Conservation (phyloP, 2,329 filamentous ascomycete species). For the Aspergillus latus region DNA sequence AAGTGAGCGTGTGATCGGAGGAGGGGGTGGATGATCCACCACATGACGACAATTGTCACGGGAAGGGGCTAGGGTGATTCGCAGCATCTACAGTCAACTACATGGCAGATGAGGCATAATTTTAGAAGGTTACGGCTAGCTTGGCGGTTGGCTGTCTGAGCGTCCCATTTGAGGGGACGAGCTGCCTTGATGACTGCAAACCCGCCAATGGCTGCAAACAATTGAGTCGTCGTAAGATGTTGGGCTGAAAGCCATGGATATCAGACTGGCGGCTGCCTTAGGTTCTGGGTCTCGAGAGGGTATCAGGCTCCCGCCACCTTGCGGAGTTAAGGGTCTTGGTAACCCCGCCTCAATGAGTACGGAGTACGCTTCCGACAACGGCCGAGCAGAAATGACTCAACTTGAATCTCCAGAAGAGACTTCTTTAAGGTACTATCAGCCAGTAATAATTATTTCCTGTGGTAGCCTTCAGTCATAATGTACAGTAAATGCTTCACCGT, state of each 20-base stretch:
- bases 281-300: not conserved
- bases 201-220: constrained; percentile 17
- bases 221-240: constrained; percentile 10
- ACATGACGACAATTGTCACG: constrained; percentile 24
- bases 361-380: no score
- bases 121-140: constrained; percentile 8
- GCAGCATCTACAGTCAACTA: not conserved
- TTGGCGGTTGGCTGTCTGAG: constrained; percentile 8
- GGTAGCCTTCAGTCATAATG: no score
- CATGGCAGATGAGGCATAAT: constrained; percentile 7
- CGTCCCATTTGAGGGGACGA: constrained; percentile 5
- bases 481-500: no score
- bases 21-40: constrained; percentile 14
- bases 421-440: no score
- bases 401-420: no score
- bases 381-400: no score
- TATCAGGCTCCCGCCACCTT: not conserved
- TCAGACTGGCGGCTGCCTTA: not conserved
- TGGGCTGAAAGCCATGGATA: constrained; percentile 18
- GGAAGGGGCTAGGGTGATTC: constrained; percentile 16
- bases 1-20: constrained; percentile 12
- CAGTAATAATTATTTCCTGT: no score
- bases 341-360: no score
- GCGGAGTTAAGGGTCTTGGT: not conserved
- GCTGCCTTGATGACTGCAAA: constrained; percentile 1